Base-by-base conservation (phyloP, 192 early-diverging fungal species). In the Coemansia sp. region DNA sequence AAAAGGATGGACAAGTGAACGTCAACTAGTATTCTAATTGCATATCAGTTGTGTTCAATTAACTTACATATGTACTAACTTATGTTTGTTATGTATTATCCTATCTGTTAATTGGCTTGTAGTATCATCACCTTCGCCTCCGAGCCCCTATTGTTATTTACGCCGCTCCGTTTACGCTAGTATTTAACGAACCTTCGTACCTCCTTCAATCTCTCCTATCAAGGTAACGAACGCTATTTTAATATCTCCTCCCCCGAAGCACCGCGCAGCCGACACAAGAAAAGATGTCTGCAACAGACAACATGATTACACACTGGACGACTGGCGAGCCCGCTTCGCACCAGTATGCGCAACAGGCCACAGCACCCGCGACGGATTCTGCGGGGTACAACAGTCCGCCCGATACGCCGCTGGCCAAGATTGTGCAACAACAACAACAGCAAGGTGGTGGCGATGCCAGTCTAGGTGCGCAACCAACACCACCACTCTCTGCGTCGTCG, bases 391-490 rank as follows among this genome's bases (percentile, higher is more conserved):
- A 68, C 69, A 81, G 78, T 59, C 72, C 78, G 10, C 70, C 42
- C 5, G 72, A 81, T 35, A 71, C 77, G 25, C 77, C 77, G 28
- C 61, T 79, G 58, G 77, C 45, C 48, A 79, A 79, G 67, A 70
- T 74, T 12, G 67, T 75, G n/a, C 77, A 80, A 63, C 71, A 79
- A 64, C 77, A 73, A 31, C 58, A 61, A n/a, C 61, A 58, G 58
- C 57, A 52, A 46, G 58, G 45, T 0, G 28, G 46, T 35, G 64
- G 63, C 42, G 63, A 48, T 25, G 46, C n/a, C 18, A 49, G 40
- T 3, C 55, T 70, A 53, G 46, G 59, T 0, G 60, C 71, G 4
- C 77, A 79, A 49, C 77, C 71, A n/a, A 79, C 77, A 23, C 77
- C 77, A 18, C 71, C 77, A 57, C 77, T 67, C 26, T 74, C 77